Evolutionary conservation across 306 rosid species (phyloP), one percentile per base, ranked within the genome.

Genomic region (Myrica gale): DNA sequence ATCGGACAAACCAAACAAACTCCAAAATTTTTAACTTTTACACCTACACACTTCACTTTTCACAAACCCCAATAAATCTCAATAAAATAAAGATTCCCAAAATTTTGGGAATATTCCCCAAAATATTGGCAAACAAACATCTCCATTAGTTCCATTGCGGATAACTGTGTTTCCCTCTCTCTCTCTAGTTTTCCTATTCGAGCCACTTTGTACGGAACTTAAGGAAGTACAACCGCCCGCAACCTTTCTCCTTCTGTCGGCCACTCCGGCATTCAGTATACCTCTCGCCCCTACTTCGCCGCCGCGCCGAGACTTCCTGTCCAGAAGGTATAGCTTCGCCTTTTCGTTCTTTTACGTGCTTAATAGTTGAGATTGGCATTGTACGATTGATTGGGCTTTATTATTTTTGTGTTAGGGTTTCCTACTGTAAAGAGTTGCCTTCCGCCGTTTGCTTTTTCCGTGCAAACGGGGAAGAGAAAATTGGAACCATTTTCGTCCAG

Each of bases 391-490:
- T 68, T 37, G 20, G 3, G 17, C 0, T 43, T 32, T 52, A 5
- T 52, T 52, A 20, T 3, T 19, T 3, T 0, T 6, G n/a, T 19
- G n/a, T 19, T 55, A 55, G 46, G 74, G 72, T 71, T 68, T 76
- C 67, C 19, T 9, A 21, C 15, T 52, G 19, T 16, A 6, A 52
- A 13, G 4, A 15, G 5, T 71, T 55, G 45, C 57, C 4, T 21
- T 79, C 48, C 62, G 53, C n/a, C 45, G 44, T 44, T 76, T 73
- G 55, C 47, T 66, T 72, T 15, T 72, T 15, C 57, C 47, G 17
- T 4, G n/a, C 50, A 53, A 43, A n/a, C 67, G 48, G 52, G 8
- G 6, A 13, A 20, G 15, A 37, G 4, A 8, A 11, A 78, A 58
- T 19, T 15, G 37, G 4, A 6, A n/a, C 16, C 3, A 21, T 60